These are phyloP conservation scores for Trichophaea hybrida DNA, from an alignment of 2,329 filamentous ascomycete species.

Conservation along the genomic window DNA sequence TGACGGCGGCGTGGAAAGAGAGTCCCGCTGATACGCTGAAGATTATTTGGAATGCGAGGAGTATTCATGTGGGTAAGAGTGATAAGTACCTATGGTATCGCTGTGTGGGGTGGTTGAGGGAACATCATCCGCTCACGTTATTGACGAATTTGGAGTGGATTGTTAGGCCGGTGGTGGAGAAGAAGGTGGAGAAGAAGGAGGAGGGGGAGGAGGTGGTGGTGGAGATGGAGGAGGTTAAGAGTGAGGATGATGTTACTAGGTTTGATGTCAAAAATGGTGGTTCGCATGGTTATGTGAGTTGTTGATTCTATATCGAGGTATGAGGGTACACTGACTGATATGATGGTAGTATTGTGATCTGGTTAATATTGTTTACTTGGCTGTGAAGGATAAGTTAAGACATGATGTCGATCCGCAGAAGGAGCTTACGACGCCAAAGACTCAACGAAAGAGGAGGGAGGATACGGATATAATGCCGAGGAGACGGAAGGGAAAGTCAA, in stretches of 20 bases:
- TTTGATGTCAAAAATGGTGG: neutral
- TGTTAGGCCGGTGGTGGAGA: conserved; percentile 41
- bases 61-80: conserved; percentile 47
- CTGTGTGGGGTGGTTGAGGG: conserved; percentile 42
- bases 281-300: neutral
- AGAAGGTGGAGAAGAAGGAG: conserved; percentile 36
- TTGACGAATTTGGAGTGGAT: conserved; percentile 43
- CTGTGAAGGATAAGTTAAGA: conserved; percentile 32
- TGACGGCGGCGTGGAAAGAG: conserved; percentile 38
- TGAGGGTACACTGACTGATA: neutral
- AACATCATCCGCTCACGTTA: conserved; percentile 42
- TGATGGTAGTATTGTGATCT: conserved; percentile 45
- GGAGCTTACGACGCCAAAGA: neutral
- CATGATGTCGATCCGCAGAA: neutral
- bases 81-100: conserved; percentile 38
- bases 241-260: neutral
- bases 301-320: neutral
- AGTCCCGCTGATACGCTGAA: conserved; percentile 41
- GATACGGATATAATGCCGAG: neutral
- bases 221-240: conserved; percentile 28
- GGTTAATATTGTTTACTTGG: conserved; percentile 42
- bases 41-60: conserved; percentile 46
- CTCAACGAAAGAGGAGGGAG: neutral
- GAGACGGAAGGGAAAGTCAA: neutral
- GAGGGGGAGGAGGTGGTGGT: conserved; percentile 26